Percentiles rank a stretch among this genome's conserved stretches.
These are phyloP conservation scores for Globisporangium cederbergense DNA, from an alignment of 352 stramenopile genomes.

Conservation along the genomic window DNA sequence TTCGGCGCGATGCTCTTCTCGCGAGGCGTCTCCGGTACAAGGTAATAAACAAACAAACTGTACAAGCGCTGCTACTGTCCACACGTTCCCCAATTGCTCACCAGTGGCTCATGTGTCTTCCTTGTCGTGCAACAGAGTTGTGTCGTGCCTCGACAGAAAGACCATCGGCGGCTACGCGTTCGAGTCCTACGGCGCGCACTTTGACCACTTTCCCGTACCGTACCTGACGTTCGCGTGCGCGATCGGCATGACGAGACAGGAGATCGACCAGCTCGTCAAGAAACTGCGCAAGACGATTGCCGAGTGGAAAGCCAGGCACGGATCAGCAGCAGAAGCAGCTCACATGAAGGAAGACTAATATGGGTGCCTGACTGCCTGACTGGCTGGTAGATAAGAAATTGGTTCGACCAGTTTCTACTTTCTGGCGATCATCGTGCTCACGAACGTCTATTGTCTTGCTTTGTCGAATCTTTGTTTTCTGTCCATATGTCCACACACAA, in stretches of 20 bases:
- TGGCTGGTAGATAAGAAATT: constrained; percentile 4
- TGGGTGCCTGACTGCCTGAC: not conserved
- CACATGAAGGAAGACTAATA: constrained; percentile 5
- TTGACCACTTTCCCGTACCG: constrained; percentile 77
- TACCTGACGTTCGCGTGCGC: constrained; percentile 98
- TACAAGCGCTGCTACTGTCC: not conserved
- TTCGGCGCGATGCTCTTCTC: constrained; percentile 99
- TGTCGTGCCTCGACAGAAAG: constrained; percentile 84
- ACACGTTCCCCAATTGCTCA: not conserved
- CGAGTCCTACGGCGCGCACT: constrained; percentile 91
- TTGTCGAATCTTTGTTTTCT: constrained; percentile 2
- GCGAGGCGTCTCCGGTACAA: constrained; percentile 93
- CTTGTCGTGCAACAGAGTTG: constrained; percentile 52
- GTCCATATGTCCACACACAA: constrained; percentile 9
- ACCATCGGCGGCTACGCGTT: constrained; percentile 90
- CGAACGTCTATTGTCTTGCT: constrained; percentile 11
- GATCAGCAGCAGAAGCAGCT: not conserved
- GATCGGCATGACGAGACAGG: constrained; percentile 89
- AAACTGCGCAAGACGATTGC: constrained; percentile 91
- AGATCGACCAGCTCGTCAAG: constrained; percentile 91
- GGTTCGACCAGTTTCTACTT: not conserved
- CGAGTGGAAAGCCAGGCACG: constrained; percentile 72
- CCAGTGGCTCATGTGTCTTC: not conserved
- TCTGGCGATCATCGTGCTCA: constrained; percentile 2
- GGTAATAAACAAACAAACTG: constrained; percentile 28